Base-by-base conservation (phyloP, 129 eudicot species). In the Sambucus nigra region DNA sequence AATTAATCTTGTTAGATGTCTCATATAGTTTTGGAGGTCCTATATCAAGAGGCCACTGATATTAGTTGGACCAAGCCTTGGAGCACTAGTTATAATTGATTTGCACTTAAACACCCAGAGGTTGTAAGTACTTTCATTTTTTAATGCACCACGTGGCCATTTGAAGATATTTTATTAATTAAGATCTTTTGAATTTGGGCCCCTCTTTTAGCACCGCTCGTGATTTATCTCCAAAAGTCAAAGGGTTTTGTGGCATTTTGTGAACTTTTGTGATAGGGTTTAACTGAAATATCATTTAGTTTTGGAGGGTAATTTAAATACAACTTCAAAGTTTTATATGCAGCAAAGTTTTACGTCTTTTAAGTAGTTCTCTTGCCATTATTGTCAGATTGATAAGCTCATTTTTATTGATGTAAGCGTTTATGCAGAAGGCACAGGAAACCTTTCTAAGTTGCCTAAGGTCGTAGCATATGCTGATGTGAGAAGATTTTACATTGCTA, bases 1-100 rank as follows among this genome's bases (percentile, higher is more conserved):
- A 27, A 40, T 22, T 40, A n/a, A 57, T 25, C 20, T 35, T 33
- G 47, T 56, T 66, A n/a, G 18, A 14, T 49, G 44, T 40, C n/a
- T 17, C 63, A 24, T 63, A 24, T 63, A 89, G 97, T 79, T 89
- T 48, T 91, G 95, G 98, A 85, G 72, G 22, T 64, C 95, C 24
- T 73, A 91, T 49, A 81, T 91, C 69, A 82, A 72, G 60, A 74
- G 77, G 77, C 95, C 95, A 25, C 82, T 85, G 94, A 59, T 70
- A 69, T 72, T 91, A 48, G 95, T 91, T 17, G 98, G 98, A 44
- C 94, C 98, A 12, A 91, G 98, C 64, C 95, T 91, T 55, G 98
- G 95, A 67, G 86, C 95, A 24, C 94, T 94, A 11, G 79, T 86
- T 24, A 94, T 95, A 55, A 68, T 85, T 57, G 98, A 91, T 91